Conservation (phyloP, 1,139 yeast species). For the Tardiomyces depauwii region DNA sequence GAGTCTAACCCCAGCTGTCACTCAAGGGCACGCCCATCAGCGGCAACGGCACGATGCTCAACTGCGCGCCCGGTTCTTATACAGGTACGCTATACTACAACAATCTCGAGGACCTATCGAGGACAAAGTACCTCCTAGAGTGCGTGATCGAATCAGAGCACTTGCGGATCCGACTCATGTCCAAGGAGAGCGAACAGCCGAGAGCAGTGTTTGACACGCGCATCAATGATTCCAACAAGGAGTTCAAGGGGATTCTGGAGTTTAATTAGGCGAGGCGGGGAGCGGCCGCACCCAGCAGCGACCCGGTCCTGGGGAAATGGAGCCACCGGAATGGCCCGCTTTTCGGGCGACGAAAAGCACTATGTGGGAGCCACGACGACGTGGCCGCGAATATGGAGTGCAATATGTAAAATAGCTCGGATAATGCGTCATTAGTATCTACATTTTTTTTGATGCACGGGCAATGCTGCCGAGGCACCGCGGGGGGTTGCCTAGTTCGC, state of each 20-base stretch:
- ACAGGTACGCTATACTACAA: conserved; percentile 17
- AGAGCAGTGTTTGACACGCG: conserved; percentile 8
- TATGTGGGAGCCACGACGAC: no score
- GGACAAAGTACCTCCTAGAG: conserved; percentile 12
- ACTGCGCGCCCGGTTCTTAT: conserved; percentile 14
- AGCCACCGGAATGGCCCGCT: no score
- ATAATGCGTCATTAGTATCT: neutral
- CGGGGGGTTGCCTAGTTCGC: neutral
- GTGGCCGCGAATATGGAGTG: no score
- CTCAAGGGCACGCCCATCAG: conserved; percentile 16
- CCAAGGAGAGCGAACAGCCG: conserved; percentile 5
- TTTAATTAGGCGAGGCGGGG: conserved; percentile 4
- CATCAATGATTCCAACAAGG: conserved; percentile 6
- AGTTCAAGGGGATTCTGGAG: conserved; percentile 12
- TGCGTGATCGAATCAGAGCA: conserved; percentile 8
- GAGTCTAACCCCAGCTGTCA: conserved; percentile 4
- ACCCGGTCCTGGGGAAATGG: no score
- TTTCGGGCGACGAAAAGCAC: no score
- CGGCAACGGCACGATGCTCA: conserved; percentile 19
- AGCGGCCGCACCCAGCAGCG: no score
- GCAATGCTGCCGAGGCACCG: neutral
- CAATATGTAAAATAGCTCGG: no score
- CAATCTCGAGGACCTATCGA: conserved; percentile 15
- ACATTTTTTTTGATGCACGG: neutral
- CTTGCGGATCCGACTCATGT: conserved; percentile 6